Base-by-base conservation (phyloP, 768 basidiomycete genomes). In the Auricularia cornea region DNA sequence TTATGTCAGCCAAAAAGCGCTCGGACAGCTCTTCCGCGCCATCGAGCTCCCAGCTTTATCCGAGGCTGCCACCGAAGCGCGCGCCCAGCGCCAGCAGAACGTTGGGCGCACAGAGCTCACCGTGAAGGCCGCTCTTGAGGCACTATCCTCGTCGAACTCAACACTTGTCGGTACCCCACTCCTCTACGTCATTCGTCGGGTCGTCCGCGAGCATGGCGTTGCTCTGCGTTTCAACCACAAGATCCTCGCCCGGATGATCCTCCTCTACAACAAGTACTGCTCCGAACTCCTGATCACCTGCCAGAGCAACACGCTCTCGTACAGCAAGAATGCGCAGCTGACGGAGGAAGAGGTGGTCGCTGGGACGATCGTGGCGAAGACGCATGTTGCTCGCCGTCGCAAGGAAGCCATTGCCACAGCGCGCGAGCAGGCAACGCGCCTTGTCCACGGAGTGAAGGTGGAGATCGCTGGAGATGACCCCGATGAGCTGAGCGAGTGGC, bases 291-390 rank as follows among this genome's bases (percentile, higher is more conserved):
- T 76, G 35, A 74, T 71, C 14, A 80, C 85, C 18, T 85, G 84
- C 64, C 68, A 73, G 32, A 70, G 74, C 18, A 74, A 83, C 69
- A 79, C 80, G 2, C 72, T 86, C 0, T 82, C 80, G 2, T 73
- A 75, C 59, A 67, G 70, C n/a, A 76, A 74, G 31, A 73, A 71
- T 3, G 74, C 77, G 1, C 74, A 76, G 60, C 73, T 88, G 2
- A 81, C 81, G 11, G 86, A 89, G 67, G 86, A 83, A 68, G 88
- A 88, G 70, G 84, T 81, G 0, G 72, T 86, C 2, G 71, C 88
- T 20, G 88, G 88, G 0, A 87, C 87, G 0, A 89, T 89, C 64
- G 75, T 82, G 0, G 84, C 85, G 23, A 85, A 85, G 64, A 83
- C 78, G 14, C 81, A 84, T 0, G 84, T 88, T 67, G 80, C 81